Evolutionary conservation across 768 basidiomycete genomes (phyloP).

Genomic region (Boletus reticulatus): DNA sequence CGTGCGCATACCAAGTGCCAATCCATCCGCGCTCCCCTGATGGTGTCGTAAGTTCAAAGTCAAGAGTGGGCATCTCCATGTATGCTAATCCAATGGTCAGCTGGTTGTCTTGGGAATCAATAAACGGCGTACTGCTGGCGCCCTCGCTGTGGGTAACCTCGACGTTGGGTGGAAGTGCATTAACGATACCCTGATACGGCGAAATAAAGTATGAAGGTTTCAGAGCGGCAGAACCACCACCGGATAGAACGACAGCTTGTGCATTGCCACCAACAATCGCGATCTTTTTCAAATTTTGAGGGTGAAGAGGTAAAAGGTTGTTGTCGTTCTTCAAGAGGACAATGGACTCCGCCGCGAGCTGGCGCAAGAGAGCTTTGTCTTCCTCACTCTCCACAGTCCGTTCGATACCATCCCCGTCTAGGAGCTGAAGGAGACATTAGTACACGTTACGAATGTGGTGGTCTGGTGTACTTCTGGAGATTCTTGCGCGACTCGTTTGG

Average conservation of each 20-base stretch:
- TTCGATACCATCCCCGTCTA: constrained; percentile 71
- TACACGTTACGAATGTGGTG: not conserved
- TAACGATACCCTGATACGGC: constrained; percentile 73
- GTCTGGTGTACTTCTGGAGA: constrained; percentile 43
- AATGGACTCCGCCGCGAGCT: constrained; percentile 66
- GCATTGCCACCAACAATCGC: constrained; percentile 73
- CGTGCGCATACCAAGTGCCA: constrained; percentile 59
- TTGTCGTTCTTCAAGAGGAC: constrained; percentile 73
- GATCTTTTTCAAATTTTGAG: constrained; percentile 58
- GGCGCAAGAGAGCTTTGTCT: constrained; percentile 61
- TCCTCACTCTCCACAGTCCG: constrained; percentile 58
- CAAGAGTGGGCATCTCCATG: constrained; percentile 64
- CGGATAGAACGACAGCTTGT: constrained; percentile 63
- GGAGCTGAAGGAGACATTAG: constrained; percentile 40
- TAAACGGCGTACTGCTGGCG: constrained; percentile 49
- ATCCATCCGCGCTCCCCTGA: constrained; percentile 67
- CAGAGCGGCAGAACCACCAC: constrained; percentile 70
- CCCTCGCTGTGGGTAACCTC: constrained; percentile 69
- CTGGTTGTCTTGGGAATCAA: not conserved
- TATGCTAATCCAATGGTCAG: constrained; percentile 42
- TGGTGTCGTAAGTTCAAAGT: constrained; percentile 60
- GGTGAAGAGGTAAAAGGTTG: constrained; percentile 32
- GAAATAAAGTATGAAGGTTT: constrained; percentile 75
- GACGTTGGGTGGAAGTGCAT: constrained; percentile 47
- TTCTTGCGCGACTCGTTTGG: constrained; percentile 63